A percentile compares a stretch with the other conserved stretches of the same genome.
Conservation (phyloP, 257 asterid species). For the Catharanthus roseus region DNA sequence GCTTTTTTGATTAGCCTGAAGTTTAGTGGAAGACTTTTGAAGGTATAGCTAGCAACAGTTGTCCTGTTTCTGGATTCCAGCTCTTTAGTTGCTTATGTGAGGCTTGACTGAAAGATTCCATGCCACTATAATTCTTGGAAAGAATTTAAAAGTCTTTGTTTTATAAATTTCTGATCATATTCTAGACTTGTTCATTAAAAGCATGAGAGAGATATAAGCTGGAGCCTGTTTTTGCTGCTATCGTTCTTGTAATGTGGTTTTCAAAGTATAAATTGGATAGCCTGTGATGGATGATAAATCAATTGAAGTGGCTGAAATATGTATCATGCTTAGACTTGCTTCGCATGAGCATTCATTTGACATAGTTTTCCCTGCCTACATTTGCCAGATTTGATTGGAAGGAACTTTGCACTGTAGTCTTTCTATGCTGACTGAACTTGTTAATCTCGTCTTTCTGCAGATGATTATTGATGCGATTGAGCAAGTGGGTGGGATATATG, state of each 20-base stretch:
- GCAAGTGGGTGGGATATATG: constrained; percentile 88
- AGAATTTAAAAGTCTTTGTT: not conserved
- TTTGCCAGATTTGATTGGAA: not conserved
- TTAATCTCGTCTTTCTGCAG: constrained; percentile 28
- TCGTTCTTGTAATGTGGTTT: not conserved
- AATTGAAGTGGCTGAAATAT: not conserved
- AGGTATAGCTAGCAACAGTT: not conserved
- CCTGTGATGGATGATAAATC: not conserved
- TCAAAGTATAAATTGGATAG: not conserved
- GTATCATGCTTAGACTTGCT: not conserved
- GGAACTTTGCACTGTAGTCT: not conserved
- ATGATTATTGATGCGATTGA: constrained; percentile 84
- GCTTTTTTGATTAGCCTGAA: not conserved
- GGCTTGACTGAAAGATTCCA: not conserved
- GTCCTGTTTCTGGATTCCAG: not conserved
- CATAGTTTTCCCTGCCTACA: not conserved
- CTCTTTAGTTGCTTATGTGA: not conserved
- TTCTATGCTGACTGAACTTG: not conserved
- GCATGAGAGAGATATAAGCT: not conserved
- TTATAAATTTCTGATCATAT: not conserved
- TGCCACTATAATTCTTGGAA: not conserved
- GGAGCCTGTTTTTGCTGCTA: not conserved
- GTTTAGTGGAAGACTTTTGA: not conserved
- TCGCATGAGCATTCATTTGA: not conserved
- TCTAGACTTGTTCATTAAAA: not conserved